Percentiles rank a stretch among this genome's conserved stretches.
Evolutionary conservation across 208 protist species (phyloP).

Genomic region (Angomonas desouzai): DNA sequence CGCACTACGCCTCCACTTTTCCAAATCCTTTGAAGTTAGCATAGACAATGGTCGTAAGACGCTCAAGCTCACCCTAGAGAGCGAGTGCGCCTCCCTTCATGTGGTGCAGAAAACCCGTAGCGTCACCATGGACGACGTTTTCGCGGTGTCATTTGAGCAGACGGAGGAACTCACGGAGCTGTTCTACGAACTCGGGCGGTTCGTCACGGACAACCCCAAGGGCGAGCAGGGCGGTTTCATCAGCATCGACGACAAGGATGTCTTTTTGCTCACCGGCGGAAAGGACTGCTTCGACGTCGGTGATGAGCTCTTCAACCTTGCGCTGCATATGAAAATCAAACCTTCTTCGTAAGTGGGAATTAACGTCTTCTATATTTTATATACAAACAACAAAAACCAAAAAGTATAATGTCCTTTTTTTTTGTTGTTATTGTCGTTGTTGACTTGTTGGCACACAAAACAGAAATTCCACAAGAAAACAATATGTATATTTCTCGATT

Average conservation of each 20-base stretch:
- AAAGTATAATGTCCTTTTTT: not conserved
- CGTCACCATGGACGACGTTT: conserved; percentile 50
- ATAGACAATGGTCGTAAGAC: conserved; percentile 74
- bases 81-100: conserved; percentile 59
- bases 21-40: conserved; percentile 70
- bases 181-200: conserved; percentile 79
- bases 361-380: conserved; percentile 10
- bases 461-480: no score
- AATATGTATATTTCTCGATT: no score
- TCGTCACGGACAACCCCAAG: conserved; percentile 66
- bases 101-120: conserved; percentile 65
- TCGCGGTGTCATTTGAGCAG: conserved; percentile 57
- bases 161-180: conserved; percentile 71
- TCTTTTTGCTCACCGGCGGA: conserved; percentile 56
- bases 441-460: no score
- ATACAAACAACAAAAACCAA: conserved; percentile 14
- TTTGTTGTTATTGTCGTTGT: no score
- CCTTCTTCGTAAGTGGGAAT: not conserved
- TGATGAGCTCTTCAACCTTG: conserved; percentile 79
- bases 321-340: conserved; percentile 47
- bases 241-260: conserved; percentile 77
- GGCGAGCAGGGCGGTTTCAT: conserved; percentile 74
- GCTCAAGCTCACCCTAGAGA: conserved; percentile 44
- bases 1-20: conserved; percentile 67
- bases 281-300: conserved; percentile 72